Evolutionary conservation across 768 basidiomycete genomes (phyloP).

Genomic region (Leucosporidium yakuticum): DNA sequence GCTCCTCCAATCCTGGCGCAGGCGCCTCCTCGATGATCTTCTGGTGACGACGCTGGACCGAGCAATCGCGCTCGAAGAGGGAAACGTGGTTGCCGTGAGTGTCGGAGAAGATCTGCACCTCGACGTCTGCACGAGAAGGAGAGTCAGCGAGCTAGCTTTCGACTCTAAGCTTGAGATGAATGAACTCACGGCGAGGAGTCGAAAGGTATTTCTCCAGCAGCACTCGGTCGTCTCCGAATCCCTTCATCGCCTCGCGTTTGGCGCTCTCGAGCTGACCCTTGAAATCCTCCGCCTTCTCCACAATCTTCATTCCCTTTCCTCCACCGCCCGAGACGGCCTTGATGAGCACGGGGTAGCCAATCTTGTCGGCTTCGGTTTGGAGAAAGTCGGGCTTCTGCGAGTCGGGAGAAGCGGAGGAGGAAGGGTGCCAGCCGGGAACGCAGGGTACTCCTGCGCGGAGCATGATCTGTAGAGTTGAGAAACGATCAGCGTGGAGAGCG

Average conservation of each 20-base stretch:
- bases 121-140: slow-evolving; percentile 48
- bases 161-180: not conserved
- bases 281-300: slow-evolving; percentile 63
- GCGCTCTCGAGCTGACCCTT: slow-evolving; percentile 76
- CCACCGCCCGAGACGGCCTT: slow-evolving; percentile 96
- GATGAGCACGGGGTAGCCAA: slow-evolving; percentile 86
- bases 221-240: slow-evolving; percentile 80
- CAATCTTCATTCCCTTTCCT: slow-evolving; percentile 90
- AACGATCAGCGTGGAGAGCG: slow-evolving; percentile 3
- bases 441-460: slow-evolving; percentile 82
- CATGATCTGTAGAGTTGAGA: slow-evolving; percentile 34
- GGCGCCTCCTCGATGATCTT: slow-evolving; percentile 88
- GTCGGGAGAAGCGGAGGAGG: slow-evolving; percentile 46
- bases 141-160: not conserved
- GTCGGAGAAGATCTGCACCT: slow-evolving; percentile 93
- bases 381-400: slow-evolving; percentile 72
- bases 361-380: slow-evolving; percentile 60
- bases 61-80: slow-evolving; percentile 63
- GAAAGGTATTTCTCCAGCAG: slow-evolving; percentile 79
- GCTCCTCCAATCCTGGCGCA: slow-evolving; percentile 74
- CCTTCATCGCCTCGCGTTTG: slow-evolving; percentile 76
- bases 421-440: slow-evolving; percentile 79
- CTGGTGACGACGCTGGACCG: slow-evolving; percentile 55
- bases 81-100: slow-evolving; percentile 71
- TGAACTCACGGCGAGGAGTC: not conserved